Conservation (phyloP, 768 basidiomycete species). For the Amylocystis lapponica region DNA sequence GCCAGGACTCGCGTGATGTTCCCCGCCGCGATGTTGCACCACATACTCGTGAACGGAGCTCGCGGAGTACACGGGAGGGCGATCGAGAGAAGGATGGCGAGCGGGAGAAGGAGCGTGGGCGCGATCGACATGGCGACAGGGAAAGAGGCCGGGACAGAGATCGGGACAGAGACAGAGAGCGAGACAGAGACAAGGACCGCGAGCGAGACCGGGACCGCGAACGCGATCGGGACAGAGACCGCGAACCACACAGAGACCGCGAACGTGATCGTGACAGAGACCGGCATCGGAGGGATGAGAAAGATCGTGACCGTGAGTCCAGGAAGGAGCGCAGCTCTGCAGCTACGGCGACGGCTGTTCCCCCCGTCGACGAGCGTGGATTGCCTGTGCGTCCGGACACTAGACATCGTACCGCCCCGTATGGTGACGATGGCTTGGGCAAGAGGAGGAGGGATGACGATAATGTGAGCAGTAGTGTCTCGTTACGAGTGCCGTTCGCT, state of each 20-base stretch:
- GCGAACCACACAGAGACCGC: conserved; percentile 21
- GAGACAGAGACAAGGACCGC: conserved; percentile 18
- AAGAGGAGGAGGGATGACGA: conserved; percentile 73
- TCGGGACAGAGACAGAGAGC: conserved; percentile 22
- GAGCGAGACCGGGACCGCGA: conserved; percentile 23
- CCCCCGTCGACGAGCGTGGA: conserved; percentile 45
- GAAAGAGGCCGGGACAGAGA: conserved; percentile 17
- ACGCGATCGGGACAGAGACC: conserved; percentile 21
- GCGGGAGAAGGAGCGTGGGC: conserved; percentile 16
- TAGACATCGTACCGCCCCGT: conserved; percentile 45
- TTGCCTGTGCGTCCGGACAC: conserved; percentile 57
- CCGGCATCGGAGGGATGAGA: conserved; percentile 30
- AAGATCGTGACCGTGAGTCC: conserved; percentile 58
- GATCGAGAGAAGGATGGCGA: conserved; percentile 22
- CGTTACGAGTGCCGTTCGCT: too few relatives aligned
- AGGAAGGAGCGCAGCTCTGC: conserved; percentile 52
- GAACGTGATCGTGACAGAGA: conserved; percentile 25
- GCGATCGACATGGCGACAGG: conserved; percentile 17
- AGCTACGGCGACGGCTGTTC: conserved; percentile 23
- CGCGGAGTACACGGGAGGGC: conserved; percentile 13
- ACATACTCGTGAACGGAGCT: conserved; percentile 7
- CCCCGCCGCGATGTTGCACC: conserved; percentile 21
- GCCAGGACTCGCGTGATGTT: conserved; percentile 35
- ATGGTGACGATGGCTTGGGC: conserved; percentile 60
- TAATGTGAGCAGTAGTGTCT: conserved; percentile 50